Base-by-base conservation (phyloP, 2,329 filamentous ascomycete species). In the Microcyclospora pomicola region DNA sequence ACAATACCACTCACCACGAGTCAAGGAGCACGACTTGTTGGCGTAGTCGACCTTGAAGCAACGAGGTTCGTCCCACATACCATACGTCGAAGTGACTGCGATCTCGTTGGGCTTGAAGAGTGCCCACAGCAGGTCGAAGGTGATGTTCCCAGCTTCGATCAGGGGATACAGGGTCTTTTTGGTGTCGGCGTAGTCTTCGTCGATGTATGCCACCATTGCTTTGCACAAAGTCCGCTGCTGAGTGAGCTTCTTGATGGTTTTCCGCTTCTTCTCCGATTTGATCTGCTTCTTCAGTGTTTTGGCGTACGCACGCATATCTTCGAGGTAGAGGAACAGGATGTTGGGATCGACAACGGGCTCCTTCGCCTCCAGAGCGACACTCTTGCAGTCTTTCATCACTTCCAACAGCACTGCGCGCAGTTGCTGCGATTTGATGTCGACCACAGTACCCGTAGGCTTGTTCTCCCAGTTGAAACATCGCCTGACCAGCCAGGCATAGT, bases 101-200 rank as follows among this genome's bases (percentile, higher is more conserved):
- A 93, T 72, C 0, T 82, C 85, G 50, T 85, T 82, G 0, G 86
- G 86, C 53, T 91, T 92, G 71, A 82, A 92, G 3, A 94, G 63
- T 0, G 85, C 84, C 86, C 86, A 93, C 1, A 92, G 65, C 2
- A 92, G 69, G 40, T 94, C 84, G 49, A 87, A 94, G 0, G 84
- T 92, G 55, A 93, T 92, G 33, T 85, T 76, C 7, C 84, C 83
- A 27, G 79, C 81, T 45, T 85, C 73, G 2, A 93, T 66, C 61
- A 94, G 75, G 0, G 84, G 82, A 48, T 86, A 80, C 0, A 94
- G 68, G 2, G 79, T 82, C 58, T 85, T 83, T 55, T 88, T 87
- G 27, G 71, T 77, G 13, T 82, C 71, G 1, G 76, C 73, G 51
- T 84, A 94, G 58, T 94, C 87, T 42, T 78, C 74, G 48, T 87